phyloP scores from a whole-genome alignment of 2,329 filamentous ascomycete species.

The Apiospora arundinis region DNA sequence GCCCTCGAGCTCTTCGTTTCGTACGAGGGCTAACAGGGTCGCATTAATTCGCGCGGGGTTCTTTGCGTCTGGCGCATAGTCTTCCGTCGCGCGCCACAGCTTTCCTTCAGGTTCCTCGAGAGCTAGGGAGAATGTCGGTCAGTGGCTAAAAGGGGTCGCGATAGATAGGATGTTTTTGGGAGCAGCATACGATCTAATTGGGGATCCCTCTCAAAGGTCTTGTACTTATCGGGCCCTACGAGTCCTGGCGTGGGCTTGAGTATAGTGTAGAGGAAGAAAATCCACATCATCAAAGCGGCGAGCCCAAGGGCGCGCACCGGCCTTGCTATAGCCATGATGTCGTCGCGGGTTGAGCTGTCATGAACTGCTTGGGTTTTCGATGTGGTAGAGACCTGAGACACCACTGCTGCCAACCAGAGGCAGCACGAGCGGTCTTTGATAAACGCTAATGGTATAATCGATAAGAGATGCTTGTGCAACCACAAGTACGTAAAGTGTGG shows the following conservation, averaged over 20 bases:
- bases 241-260: slow-evolving; percentile 60
- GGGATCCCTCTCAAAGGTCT: slow-evolving; percentile 72
- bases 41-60: slow-evolving; percentile 89
- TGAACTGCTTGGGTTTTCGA: slow-evolving; percentile 28
- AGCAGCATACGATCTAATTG: slow-evolving; percentile 78
- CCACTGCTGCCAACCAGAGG: neutral
- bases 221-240: slow-evolving; percentile 45
- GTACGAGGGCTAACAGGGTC: slow-evolving; percentile 87
- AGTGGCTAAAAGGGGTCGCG: neutral
- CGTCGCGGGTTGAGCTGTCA: slow-evolving; percentile 34
- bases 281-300: slow-evolving; percentile 73
- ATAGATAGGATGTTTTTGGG: neutral
- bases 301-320: slow-evolving; percentile 82
- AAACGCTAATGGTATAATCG: neutral
- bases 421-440: neutral
- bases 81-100: slow-evolving; percentile 74
- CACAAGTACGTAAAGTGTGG: neutral
- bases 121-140: slow-evolving; percentile 55
- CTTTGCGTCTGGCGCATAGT: slow-evolving; percentile 77
- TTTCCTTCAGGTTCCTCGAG: slow-evolving; percentile 83
- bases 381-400: neutral
- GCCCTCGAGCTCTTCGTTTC: slow-evolving; percentile 85
- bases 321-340: slow-evolving; percentile 81
- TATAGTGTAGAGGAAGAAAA: slow-evolving; percentile 80
- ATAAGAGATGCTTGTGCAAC: slow-evolving; percentile 3